Evolutionary conservation across 257 asterid species (phyloP).

Genomic region (Jasminum sambac): DNA sequence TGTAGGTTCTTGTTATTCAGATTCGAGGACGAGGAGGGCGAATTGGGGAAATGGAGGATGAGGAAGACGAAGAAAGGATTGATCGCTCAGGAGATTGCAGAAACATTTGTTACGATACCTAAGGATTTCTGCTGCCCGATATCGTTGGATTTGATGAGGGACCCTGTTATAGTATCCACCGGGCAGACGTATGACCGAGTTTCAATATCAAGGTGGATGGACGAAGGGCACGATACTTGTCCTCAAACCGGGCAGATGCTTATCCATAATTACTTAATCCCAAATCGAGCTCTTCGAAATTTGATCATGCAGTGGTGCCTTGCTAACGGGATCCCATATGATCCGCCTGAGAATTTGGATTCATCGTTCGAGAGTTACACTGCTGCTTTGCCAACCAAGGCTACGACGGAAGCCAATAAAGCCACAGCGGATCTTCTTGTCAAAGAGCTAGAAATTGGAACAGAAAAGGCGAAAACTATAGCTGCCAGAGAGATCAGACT

Average conservation of each 20-base stretch:
- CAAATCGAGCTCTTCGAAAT: constrained; percentile 73
- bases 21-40: constrained; percentile 75
- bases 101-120: constrained; percentile 63
- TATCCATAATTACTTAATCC: constrained; percentile 53
- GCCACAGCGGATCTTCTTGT: constrained; percentile 66
- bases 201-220: constrained; percentile 80
- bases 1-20: constrained; percentile 75
- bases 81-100: constrained; percentile 63
- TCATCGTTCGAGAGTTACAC: constrained; percentile 34
- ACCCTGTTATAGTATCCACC: constrained; percentile 82
- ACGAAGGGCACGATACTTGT: constrained; percentile 80
- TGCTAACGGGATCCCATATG: constrained; percentile 67
- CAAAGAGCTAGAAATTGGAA: constrained; percentile 62
- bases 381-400: constrained; percentile 55
- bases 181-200: constrained; percentile 93
- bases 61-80: constrained; percentile 50
- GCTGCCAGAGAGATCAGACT: constrained; percentile 82
- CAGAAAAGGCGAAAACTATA: constrained; percentile 57
- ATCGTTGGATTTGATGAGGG: constrained; percentile 77
- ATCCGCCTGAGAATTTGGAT: constrained; percentile 58
- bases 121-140: constrained; percentile 90
- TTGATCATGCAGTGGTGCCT: constrained; percentile 78
- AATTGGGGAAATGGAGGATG: constrained; percentile 49
- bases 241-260: constrained; percentile 89
- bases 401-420: constrained; percentile 69